Conservation (phyloP, 176 grass and related monocot species). For the Triticum dicoccoides region DNA sequence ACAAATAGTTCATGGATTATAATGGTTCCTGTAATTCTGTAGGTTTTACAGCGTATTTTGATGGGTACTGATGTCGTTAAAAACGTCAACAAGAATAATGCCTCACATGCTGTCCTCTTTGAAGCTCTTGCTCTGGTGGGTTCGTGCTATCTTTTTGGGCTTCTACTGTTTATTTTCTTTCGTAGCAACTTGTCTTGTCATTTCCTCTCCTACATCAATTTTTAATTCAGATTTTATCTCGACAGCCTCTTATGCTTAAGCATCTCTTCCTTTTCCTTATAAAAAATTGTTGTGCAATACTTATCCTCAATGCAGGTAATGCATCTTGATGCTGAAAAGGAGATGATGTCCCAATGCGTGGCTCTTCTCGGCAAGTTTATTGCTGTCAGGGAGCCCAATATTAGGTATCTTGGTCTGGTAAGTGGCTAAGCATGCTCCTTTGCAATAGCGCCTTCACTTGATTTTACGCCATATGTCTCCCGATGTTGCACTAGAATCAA, state of each 20-base stretch:
- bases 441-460: conserved; percentile 1
- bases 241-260: not conserved
- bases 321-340: conserved; percentile 99
- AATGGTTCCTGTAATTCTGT: conserved; percentile 25
- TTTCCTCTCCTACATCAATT: not conserved
- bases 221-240: not conserved
- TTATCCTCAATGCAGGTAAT: conserved; percentile 59
- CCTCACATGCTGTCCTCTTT: conserved; percentile 98
- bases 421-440: conserved; percentile 13
- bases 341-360: conserved; percentile 99
- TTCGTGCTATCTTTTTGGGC: conserved; percentile 8
- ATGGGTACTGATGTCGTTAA: conserved; percentile 99
- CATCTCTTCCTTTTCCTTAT: conserved; percentile 23
- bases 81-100: conserved; percentile 99
- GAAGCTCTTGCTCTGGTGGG: conserved; percentile 97
- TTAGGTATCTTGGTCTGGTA: conserved; percentile 99
- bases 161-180: not conserved
- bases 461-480: conserved; percentile 12
- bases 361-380: conserved; percentile 99
- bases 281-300: conserved; percentile 9
- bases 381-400: conserved; percentile 98
- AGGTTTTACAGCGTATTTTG: conserved; percentile 98
- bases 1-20: not conserved
- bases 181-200: not conserved
- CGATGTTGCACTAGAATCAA: not conserved